phyloP scores from a whole-genome alignment of 2,329 filamentous ascomycete genomes.

The Penicillium sp. region DNA sequence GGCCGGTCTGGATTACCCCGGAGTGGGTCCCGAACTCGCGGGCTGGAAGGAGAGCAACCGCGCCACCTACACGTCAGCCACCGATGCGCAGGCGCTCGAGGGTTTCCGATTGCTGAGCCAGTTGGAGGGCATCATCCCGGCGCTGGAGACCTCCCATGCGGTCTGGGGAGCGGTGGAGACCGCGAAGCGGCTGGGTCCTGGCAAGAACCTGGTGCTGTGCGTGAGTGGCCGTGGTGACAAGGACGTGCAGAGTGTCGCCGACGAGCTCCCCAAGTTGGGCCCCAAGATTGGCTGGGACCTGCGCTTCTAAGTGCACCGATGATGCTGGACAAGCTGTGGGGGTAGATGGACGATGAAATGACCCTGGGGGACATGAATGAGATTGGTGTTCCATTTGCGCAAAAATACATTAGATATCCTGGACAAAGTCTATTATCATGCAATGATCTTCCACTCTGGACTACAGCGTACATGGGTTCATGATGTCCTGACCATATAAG shows the following conservation, averaged over 20 bases:
- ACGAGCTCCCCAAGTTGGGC: conserved; percentile 76
- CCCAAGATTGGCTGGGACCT: conserved; percentile 59
- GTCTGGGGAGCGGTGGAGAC: conserved; percentile 79
- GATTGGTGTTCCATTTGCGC: no score
- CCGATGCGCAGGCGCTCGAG: conserved; percentile 76
- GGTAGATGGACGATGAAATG: no score
- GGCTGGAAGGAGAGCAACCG: conserved; percentile 83
- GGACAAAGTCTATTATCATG: no score
- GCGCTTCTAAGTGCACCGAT: no score
- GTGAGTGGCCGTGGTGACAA: conserved; percentile 89
- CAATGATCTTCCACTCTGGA: no score
- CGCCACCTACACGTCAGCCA: conserved; percentile 79
- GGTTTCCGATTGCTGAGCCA: conserved; percentile 78
- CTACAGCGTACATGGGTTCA: no score
- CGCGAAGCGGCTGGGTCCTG: conserved; percentile 81
- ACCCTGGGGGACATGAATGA: no score
- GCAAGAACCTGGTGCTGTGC: conserved; percentile 83
- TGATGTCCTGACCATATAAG: no score
- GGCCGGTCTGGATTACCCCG: conserved; percentile 89
- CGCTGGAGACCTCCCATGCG: conserved; percentile 85
- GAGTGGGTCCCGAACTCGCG: conserved; percentile 84
- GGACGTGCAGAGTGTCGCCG: conserved; percentile 93
- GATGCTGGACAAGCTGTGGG: no score
- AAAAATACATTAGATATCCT: no score
- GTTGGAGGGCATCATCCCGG: conserved; percentile 91